Base-by-base conservation (phyloP, 805 yeast genomes). In the Cyberlindnera petersonii region DNA sequence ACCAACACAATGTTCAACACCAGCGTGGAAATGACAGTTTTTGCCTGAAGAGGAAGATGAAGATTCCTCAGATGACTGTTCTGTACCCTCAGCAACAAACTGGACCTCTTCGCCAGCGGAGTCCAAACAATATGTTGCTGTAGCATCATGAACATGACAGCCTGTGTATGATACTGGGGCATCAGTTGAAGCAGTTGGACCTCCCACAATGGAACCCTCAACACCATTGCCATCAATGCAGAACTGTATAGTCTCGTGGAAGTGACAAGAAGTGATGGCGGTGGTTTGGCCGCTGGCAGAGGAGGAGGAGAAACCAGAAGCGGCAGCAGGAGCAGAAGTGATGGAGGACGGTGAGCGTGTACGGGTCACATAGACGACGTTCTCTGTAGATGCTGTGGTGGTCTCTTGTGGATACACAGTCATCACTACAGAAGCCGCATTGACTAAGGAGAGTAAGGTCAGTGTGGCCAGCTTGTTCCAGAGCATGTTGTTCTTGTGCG, bases 1-100 rank as follows among this genome's bases (percentile, higher is more conserved):
- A 26, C 50, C 50, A 18, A 39, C 40, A 47, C 53, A 49, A 24
- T 49, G 53, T 23, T 49, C 52, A 17, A 49, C 50, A 33, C 53
- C 53, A 21, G 53, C 53, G 35, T 49, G 53, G 46, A 47, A 49
- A 33, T 49, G 53, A 40, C 53, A 49, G 22, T 31, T 40, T 9
- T 31, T 27, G n/a, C 47, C 47, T 18, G 24, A 13, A 15, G 34
- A 19, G 15, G 17, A 22, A 22, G 8, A 9, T 11, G 24, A 22
- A 11, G 24, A 9, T 9, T 19, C 24, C 11, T 19, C 24, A 4
- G 21, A 9, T 19, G 24, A 19, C 11, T 5, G 17, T n/a, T 14
- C 24, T 19, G 23, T n/a, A 5, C 17, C 23, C 10, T 20, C 24
- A 13, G 23, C 30, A 8, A 21, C 31, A 18, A 47, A 47, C 17